A percentile compares a stretch with the other conserved stretches of the same genome.
Evolutionary conservation across 352 stramenopile genomes (phyloP).

Genomic region (Nothophytophthora sp.): DNA sequence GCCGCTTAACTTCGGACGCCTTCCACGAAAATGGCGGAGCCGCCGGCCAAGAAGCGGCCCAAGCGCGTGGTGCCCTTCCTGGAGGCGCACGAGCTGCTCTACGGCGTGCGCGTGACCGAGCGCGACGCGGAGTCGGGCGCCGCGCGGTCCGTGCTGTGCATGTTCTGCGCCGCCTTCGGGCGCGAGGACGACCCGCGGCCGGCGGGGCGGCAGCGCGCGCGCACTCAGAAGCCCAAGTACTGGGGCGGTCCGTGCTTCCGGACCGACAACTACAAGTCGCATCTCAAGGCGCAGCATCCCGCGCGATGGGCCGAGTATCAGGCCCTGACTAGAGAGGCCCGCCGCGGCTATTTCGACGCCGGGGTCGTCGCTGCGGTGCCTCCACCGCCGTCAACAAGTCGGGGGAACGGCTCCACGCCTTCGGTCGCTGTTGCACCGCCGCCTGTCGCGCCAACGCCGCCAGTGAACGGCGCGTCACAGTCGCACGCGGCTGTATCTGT

Average conservation of each 20-base stretch:
- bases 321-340: slow-evolving; percentile 3
- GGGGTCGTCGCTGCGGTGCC: not conserved
- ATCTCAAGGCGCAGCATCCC: slow-evolving; percentile 16
- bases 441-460: too few relatives aligned
- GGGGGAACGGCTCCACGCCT: too few relatives aligned
- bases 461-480: too few relatives aligned
- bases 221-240: slow-evolving; percentile 21
- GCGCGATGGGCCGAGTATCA: slow-evolving; percentile 18
- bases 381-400: too few relatives aligned
- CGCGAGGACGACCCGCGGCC: slow-evolving; percentile 12
- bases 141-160: slow-evolving; percentile 13
- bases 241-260: slow-evolving; percentile 23
- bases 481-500: too few relatives aligned
- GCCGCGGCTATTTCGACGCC: slow-evolving; percentile 7
- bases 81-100: slow-evolving; percentile 20
- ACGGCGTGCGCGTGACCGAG: slow-evolving; percentile 22
- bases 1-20: too few relatives aligned
- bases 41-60: slow-evolving; percentile 5
- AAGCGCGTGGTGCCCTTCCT: slow-evolving; percentile 25
- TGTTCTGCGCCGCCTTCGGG: slow-evolving; percentile 31
- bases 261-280: slow-evolving; percentile 30
- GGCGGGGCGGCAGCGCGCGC: slow-evolving; percentile 4
- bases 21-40: too few relatives aligned
- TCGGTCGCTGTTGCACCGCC: too few relatives aligned
- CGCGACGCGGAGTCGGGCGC: not conserved